A percentile compares a stretch with the other conserved stretches of the same genome.
Evolutionary conservation across 495 filamentous ascomycete genomes (phyloP).

Genomic region (Trichoderma gamsii): DNA sequence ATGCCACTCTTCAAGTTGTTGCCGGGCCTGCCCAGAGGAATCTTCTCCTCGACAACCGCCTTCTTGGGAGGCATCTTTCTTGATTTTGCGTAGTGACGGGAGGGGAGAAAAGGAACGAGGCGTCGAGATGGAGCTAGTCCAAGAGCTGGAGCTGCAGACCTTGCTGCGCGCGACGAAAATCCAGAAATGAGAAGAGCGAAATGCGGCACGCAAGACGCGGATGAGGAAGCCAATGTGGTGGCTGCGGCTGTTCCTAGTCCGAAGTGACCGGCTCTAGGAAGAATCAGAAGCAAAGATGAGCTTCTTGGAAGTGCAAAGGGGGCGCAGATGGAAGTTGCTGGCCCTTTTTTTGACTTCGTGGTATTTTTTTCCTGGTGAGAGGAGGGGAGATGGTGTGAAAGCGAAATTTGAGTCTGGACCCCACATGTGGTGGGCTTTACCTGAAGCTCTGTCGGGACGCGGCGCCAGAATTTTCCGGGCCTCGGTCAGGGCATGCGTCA

Average conservation of each 20-base stretch:
- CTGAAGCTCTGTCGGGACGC: not conserved
- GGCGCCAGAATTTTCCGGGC: not conserved
- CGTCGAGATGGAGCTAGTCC: conserved; percentile 15
- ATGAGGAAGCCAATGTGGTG: conserved; percentile 42
- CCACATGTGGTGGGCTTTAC: not conserved
- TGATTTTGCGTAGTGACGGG: conserved; percentile 46
- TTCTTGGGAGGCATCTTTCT: conserved; percentile 74
- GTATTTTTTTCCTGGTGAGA: not conserved
- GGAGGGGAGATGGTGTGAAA: conserved; percentile 9
- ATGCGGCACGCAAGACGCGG: conserved; percentile 33
- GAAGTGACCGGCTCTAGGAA: not conserved
- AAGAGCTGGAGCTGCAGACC: conserved; percentile 49
- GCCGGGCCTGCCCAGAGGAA: conserved; percentile 86
- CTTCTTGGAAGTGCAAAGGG: conserved; percentile 11
- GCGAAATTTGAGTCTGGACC: conserved; percentile 4
- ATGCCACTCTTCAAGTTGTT: conserved; percentile 99
- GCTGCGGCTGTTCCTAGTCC: conserved; percentile 24
- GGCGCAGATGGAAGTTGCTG: conserved; percentile 14
- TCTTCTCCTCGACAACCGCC: conserved; percentile 65
- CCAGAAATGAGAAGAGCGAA: conserved; percentile 52
- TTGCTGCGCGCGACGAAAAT: conserved; percentile 54
- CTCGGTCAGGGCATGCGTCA: conserved; percentile 6
- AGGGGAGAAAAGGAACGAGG: conserved; percentile 35
- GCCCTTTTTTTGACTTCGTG: conserved; percentile 8
- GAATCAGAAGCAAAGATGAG: not conserved